phyloP scores from a whole-genome alignment of 768 basidiomycete species.

The Russula sp. region DNA sequence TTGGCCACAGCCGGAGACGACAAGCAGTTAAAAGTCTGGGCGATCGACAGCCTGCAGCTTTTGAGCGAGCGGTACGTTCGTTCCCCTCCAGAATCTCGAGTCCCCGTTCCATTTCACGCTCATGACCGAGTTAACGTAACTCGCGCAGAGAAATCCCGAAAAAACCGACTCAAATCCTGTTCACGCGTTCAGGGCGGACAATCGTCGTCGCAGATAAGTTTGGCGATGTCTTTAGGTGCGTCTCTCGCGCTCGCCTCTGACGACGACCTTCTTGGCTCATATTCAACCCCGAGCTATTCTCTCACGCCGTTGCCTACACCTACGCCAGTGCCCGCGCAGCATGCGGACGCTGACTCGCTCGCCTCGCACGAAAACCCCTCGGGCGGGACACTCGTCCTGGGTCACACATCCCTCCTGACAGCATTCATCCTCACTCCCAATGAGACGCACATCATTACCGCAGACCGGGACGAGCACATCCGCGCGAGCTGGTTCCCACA shows the following conservation, averaged over 20 bases:
- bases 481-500: slow-evolving; percentile 85
- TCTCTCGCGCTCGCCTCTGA: slow-evolving; percentile 8
- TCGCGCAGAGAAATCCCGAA: slow-evolving; percentile 68
- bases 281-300: slow-evolving; percentile 21
- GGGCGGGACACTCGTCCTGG: slow-evolving; percentile 63
- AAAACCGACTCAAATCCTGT: slow-evolving; percentile 61
- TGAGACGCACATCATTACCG: slow-evolving; percentile 72
- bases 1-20: slow-evolving; percentile 69
- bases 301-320: slow-evolving; percentile 8
- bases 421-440: slow-evolving; percentile 59
- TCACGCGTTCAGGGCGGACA: slow-evolving; percentile 52
- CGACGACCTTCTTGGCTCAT: neutral
- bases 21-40: slow-evolving; percentile 75
- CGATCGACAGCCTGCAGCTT: slow-evolving; percentile 46
- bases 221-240: slow-evolving; percentile 82
- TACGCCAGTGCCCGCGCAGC: slow-evolving; percentile 1
- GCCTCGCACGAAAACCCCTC: slow-evolving; percentile 65
- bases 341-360: slow-evolving; percentile 25
- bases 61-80: slow-evolving; percentile 52
- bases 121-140: neutral
- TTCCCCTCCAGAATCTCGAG: neutral
- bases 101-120: neutral
- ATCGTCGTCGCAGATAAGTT: slow-evolving; percentile 91
- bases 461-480: slow-evolving; percentile 94
- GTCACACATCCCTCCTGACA: slow-evolving; percentile 85